A percentile compares a stretch with the other conserved stretches of the same genome.
These are phyloP conservation scores for Neonectria neomacrospora DNA, from an alignment of 2,329 filamentous ascomycete species.

Conservation along the genomic window DNA sequence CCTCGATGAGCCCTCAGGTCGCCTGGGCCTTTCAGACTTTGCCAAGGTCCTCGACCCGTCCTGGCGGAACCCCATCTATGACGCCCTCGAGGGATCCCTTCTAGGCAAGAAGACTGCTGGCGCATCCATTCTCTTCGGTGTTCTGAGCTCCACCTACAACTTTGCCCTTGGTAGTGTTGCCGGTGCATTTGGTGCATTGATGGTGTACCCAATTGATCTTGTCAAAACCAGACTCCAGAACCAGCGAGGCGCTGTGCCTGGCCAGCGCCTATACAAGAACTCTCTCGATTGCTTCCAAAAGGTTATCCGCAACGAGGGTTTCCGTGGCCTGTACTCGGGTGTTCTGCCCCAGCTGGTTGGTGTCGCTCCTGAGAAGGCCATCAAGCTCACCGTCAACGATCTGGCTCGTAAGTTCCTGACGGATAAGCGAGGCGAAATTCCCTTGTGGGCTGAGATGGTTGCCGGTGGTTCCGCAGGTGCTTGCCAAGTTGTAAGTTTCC, in stretches of 20 bases:
- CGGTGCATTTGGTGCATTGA: conserved; percentile 97
- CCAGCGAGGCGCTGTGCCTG: conserved; percentile 80
- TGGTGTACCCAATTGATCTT: conserved; percentile 98
- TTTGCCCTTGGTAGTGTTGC: conserved; percentile 90
- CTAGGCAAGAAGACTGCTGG: conserved; percentile 46
- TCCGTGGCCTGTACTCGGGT: conserved; percentile 91
- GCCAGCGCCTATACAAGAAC: conserved; percentile 94
- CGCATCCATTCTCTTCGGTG: conserved; percentile 64
- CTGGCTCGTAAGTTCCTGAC: conserved; percentile 82
- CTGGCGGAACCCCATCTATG: conserved; percentile 76
- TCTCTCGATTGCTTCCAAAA: conserved; percentile 95
- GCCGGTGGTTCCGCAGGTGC: conserved; percentile 90
- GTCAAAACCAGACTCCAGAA: conserved; percentile 99
- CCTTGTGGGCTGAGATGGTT: conserved; percentile 77
- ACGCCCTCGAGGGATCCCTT: conserved; percentile 59
- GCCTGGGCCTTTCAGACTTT: conserved; percentile 85
- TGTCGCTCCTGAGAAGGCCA: conserved; percentile 98
- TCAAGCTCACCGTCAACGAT: conserved; percentile 99
- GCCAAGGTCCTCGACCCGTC: conserved; percentile 94
- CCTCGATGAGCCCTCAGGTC: conserved; percentile 87
- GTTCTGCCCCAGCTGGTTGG: conserved; percentile 95
- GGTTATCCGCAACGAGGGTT: conserved; percentile 91
- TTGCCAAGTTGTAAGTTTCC: conserved; percentile 88
- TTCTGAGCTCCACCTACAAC: conserved; percentile 81
- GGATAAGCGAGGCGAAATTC: conserved; percentile 81